Base-by-base conservation (phyloP, 306 rosid genomes). In the Canavalia gladiata region DNA sequence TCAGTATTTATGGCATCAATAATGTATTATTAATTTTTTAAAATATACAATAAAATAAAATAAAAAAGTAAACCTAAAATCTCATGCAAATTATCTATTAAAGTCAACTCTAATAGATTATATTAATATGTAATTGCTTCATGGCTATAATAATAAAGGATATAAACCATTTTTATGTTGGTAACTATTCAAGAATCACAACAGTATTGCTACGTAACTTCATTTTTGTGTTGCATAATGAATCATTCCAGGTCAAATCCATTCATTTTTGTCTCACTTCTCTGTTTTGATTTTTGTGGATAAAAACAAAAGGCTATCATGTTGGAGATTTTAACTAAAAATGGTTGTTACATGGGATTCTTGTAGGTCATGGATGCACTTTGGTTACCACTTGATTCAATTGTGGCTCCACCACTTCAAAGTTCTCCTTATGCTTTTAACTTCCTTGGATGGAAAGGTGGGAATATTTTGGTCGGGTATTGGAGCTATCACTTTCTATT, bases 361-460 rank as follows among this genome's bases (percentile, higher is more conserved):
- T 3, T 34, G 67, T 60, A 60, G 67, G 67, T 60, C 67, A 60
- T 60, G 67, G 67, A 10, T 60, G n/a, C 67, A 60, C 43, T 60
- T 42, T 60, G 25, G 67, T 60, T 60, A 60, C 67, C 67, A 60
- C 43, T 60, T 60, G 43, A 11, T 3, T 60, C 67, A 60, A 60
- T 60, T 3, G 67, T 33, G 25, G 11, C 18, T 60, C 67, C 67
- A 60, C 3, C 42, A 34, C 43, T 60, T 7, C 28, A 31, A 5
- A 60, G 67, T 34, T 43, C 33, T 60, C 67, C 67, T 10, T 60
- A 60, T 60, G 28, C 67, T 33, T 33, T 60, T 2, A 34, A 42
- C 42, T 33, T 60, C 25, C 67, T 60, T 8, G 67, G 67, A 9
- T 60, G 42, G 67, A 4, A 34, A 10, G 28, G 43, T 0, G 31